phyloP scores from a whole-genome alignment of 1,139 yeast species.

The Yamadazyma spencermartinsiae region DNA sequence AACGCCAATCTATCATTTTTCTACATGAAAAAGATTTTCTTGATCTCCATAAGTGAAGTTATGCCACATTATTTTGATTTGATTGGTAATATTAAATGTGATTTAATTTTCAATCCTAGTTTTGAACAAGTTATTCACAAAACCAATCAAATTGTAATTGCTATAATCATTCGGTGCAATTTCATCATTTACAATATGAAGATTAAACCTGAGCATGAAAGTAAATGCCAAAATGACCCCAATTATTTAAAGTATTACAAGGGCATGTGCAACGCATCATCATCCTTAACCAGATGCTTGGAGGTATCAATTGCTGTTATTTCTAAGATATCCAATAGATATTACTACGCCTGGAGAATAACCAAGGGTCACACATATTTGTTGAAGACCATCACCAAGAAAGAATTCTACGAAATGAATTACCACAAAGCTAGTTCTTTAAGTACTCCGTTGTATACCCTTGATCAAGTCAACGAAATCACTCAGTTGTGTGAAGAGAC shows the following conservation, averaged over 20 bases:
- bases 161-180: slow-evolving; percentile 33
- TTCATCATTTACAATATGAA: slow-evolving; percentile 21
- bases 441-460: slow-evolving; percentile 16
- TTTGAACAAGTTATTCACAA: slow-evolving; percentile 42
- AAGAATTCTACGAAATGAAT: slow-evolving; percentile 31
- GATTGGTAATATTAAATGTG: slow-evolving; percentile 36
- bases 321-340: slow-evolving; percentile 41
- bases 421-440: slow-evolving; percentile 14
- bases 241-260: slow-evolving; percentile 21
- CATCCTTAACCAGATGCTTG: slow-evolving; percentile 34
- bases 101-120: slow-evolving; percentile 43
- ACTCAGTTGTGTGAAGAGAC: slow-evolving; percentile 28
- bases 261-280: slow-evolving; percentile 29
- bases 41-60: slow-evolving; percentile 31
- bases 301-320: slow-evolving; percentile 38
- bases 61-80: slow-evolving; percentile 42
- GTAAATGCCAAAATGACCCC: slow-evolving; percentile 18
- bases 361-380: slow-evolving; percentile 42
- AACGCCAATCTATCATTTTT: slow-evolving; percentile 29
- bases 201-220: slow-evolving; percentile 19
- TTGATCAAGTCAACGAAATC: slow-evolving; percentile 29
- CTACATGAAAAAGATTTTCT: slow-evolving; percentile 36
- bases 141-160: slow-evolving; percentile 33
- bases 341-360: slow-evolving; percentile 54
- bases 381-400: slow-evolving; percentile 27